A percentile compares a stretch with the other conserved stretches of the same genome.
These are phyloP conservation scores for Rosa chinensis DNA, from an alignment of 306 rosid species.

Conservation along the genomic window DNA sequence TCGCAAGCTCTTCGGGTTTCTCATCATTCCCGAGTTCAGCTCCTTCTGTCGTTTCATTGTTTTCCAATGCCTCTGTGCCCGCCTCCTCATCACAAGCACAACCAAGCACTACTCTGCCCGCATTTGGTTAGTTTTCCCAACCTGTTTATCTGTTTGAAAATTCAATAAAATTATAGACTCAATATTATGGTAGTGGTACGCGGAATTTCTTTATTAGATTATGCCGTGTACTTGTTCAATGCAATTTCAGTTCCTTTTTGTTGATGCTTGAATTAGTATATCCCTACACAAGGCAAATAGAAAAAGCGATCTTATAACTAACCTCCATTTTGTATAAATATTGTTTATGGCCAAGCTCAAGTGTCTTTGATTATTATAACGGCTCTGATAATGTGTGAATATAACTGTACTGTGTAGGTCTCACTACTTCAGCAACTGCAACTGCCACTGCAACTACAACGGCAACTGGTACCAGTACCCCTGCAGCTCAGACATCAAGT, in stretches of 20 bases:
- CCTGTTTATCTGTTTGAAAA: neutral
- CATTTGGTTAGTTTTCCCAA: constrained; percentile 48
- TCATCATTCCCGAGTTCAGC: no score
- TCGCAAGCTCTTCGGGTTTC: no score
- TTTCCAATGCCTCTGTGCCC: constrained; percentile 3
- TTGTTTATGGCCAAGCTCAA: neutral
- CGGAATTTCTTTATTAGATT: neutral
- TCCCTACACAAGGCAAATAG: neutral
- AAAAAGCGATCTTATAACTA: neutral
- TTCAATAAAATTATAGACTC: neutral
- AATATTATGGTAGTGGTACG: neutral
- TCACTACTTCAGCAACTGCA: constrained; percentile 43
- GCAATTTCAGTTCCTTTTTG: neutral
- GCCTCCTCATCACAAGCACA: constrained; percentile 47
- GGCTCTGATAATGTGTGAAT: constrained; percentile 8
- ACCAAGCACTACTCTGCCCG: constrained; percentile 32
- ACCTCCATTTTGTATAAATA: neutral
- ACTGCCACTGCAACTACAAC: constrained; percentile 46
- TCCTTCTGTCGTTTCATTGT: constrained; percentile 34
- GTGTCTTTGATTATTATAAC: neutral
- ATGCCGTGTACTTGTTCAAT: neutral
- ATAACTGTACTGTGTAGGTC: constrained; percentile 39
- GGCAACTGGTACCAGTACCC: constrained; percentile 45
- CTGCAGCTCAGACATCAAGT: constrained; percentile 59
- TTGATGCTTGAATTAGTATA: neutral